Percentiles rank a stretch among this genome's conserved stretches.
Conservation (phyloP, 768 basidiomycete species). For the Termitomyces sp. region DNA sequence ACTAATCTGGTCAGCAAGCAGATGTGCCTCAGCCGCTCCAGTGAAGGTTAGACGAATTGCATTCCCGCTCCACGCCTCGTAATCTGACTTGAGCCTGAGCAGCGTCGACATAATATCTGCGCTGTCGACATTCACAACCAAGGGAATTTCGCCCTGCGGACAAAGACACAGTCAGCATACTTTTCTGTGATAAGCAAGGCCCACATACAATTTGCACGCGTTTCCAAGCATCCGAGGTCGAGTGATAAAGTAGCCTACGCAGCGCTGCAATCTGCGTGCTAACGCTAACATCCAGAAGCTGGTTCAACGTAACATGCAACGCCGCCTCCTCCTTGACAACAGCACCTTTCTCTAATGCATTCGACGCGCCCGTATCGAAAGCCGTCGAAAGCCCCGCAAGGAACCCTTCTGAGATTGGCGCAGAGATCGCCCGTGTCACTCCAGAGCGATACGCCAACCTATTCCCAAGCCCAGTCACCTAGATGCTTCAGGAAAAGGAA, state of each 20-base stretch:
- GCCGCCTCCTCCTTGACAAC: conserved; percentile 63
- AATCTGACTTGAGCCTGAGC: conserved; percentile 51
- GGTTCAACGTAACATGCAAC: conserved; percentile 49
- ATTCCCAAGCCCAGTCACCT: conserved; percentile 1
- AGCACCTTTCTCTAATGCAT: conserved; percentile 56
- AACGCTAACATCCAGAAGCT: conserved; percentile 37
- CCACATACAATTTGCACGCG: conserved; percentile 30
- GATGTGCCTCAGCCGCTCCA: conserved; percentile 56
- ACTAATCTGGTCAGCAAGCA: conserved; percentile 60
- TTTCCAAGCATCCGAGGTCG: conserved; percentile 25
- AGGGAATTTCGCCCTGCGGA: conserved; percentile 46
- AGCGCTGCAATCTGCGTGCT: conserved; percentile 61
- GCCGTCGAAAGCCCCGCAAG: conserved; percentile 57
- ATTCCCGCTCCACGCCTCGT: conserved; percentile 30
- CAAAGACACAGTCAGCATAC: not conserved
- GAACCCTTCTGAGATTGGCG: conserved; percentile 52
- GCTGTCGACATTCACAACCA: conserved; percentile 63
- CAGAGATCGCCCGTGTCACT: conserved; percentile 62
- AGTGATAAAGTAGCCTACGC: conserved; percentile 35
- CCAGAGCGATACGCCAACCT: conserved; percentile 73
- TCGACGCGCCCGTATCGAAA: conserved; percentile 52
- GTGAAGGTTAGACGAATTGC: conserved; percentile 42
- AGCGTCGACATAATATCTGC: conserved; percentile 75
- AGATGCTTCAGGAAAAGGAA: conserved; percentile 7
- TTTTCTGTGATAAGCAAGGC: conserved; percentile 14